Conservation (phyloP, 192 early-diverging fungal genomes). For the Thoreauomyces humboldtii region DNA sequence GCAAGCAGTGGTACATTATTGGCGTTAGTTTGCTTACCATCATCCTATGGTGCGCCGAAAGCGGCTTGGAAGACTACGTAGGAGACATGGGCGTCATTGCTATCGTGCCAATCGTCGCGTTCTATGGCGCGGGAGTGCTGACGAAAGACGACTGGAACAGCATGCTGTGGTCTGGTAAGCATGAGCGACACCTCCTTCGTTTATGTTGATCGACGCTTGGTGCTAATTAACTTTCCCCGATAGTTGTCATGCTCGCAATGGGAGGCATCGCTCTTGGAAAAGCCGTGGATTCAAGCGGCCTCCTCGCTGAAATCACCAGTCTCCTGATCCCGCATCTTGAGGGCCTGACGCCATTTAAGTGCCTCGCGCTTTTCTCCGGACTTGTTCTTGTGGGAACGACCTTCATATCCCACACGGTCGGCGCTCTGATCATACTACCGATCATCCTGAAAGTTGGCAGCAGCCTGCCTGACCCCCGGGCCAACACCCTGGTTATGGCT, state of each 20-base stretch:
- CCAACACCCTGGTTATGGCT: constrained; percentile 79
- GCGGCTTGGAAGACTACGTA: constrained; percentile 66
- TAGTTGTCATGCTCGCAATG: constrained; percentile 76
- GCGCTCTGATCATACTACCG: constrained; percentile 91
- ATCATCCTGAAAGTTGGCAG: constrained; percentile 88
- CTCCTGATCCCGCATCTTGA: constrained; percentile 64
- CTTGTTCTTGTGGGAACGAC: constrained; percentile 83
- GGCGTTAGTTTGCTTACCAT: constrained; percentile 76
- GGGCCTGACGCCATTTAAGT: constrained; percentile 67
- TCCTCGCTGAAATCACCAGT: constrained; percentile 74
- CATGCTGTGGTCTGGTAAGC: constrained; percentile 86
- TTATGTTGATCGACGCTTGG: constrained; percentile 44
- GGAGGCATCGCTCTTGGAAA: constrained; percentile 93
- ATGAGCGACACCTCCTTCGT: not conserved
- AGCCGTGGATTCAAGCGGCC: constrained; percentile 82
- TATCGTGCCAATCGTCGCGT: constrained; percentile 81
- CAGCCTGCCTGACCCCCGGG: constrained; percentile 71
- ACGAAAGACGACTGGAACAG: constrained; percentile 97
- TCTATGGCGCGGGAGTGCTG: constrained; percentile 87
- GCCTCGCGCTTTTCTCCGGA: constrained; percentile 71
- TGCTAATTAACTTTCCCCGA: not conserved
- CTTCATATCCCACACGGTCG: constrained; percentile 96
- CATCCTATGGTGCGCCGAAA: constrained; percentile 84
- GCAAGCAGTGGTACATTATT: constrained; percentile 76
- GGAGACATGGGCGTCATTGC: constrained; percentile 97